Conservation (phyloP, 2,329 filamentous ascomycete genomes). For the Colletotrichum sp. region DNA sequence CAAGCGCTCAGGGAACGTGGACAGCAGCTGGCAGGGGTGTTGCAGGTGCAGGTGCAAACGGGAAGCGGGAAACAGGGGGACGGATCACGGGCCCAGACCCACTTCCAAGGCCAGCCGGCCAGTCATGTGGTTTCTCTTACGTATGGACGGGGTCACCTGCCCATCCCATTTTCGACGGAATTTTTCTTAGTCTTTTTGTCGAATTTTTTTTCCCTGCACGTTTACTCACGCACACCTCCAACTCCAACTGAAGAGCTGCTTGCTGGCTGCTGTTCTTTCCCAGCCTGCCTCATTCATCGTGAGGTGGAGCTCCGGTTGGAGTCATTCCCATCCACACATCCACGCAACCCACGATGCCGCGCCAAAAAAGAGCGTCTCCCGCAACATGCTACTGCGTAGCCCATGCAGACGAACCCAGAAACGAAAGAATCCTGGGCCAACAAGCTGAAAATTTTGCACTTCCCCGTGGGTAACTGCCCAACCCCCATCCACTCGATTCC, state of each 20-base stretch:
- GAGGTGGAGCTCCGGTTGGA: not conserved
- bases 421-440: not conserved
- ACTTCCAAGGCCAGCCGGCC: slow-evolving; percentile 10
- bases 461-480: not conserved
- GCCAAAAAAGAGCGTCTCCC: not conserved
- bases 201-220: not conserved
- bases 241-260: not conserved
- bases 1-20: not conserved
- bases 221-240: not conserved
- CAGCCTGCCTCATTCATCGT: not conserved
- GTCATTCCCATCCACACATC: not conserved
- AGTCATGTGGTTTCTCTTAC: slow-evolving; percentile 16
- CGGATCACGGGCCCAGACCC: not conserved
- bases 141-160: slow-evolving; percentile 4
- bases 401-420: not conserved
- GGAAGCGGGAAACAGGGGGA: slow-evolving; percentile 4
- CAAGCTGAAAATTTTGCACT: not conserved
- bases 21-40: not conserved
- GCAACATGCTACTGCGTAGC: not conserved
- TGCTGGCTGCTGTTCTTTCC: not conserved
- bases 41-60: not conserved
- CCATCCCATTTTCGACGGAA: not conserved
- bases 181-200: not conserved
- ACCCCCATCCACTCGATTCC: not conserved
- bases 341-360: not conserved